These are phyloP conservation scores for Saccharomyces pastorianus DNA, from an alignment of 1,139 yeast species.

Conservation along the genomic window DNA sequence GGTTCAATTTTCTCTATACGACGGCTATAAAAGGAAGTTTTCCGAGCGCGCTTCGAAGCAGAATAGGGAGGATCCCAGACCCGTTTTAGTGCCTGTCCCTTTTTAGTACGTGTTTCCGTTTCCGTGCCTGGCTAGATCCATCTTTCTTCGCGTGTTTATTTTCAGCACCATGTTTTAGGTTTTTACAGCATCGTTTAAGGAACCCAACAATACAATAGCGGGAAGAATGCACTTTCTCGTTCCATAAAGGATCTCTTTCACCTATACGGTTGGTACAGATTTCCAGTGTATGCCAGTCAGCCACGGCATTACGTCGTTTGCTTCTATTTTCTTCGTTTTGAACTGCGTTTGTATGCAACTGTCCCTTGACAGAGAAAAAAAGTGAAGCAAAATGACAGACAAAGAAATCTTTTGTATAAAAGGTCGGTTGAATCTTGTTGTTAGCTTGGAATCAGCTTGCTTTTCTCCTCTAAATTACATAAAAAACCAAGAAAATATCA, in stretches of 20 bases:
- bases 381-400: background rate
- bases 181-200: background rate
- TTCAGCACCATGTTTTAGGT: background rate
- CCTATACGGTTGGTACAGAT: background rate
- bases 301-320: background rate
- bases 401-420: background rate
- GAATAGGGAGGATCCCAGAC: background rate
- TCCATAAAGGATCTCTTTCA: background rate
- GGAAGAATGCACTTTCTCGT: background rate
- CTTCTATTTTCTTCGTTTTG: background rate
- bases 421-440: background rate
- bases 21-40: background rate
- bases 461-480: background rate
- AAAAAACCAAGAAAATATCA: background rate
- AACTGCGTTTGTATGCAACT: background rate
- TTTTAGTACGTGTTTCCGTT: background rate
- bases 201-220: background rate
- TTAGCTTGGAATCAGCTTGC: background rate
- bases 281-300: background rate
- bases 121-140: background rate
- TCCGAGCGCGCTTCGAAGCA: background rate
- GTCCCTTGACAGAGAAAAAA: background rate
- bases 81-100: background rate
- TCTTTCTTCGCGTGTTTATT: background rate
- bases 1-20: background rate